phyloP scores from a whole-genome alignment of 2,329 filamentous ascomycete species.

The Fusarium lateritium region DNA sequence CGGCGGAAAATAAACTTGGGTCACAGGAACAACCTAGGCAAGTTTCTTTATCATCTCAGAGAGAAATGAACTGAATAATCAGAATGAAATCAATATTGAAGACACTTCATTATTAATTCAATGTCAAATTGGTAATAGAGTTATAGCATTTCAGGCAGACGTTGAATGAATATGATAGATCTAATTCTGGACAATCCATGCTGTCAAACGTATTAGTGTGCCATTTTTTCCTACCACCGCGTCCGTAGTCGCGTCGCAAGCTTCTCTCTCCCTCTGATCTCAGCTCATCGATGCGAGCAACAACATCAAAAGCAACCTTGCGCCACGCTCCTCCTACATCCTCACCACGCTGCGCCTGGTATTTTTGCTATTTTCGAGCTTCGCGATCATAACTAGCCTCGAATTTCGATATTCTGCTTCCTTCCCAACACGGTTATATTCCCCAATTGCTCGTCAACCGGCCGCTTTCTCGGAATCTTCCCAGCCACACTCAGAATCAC shows the following conservation, averaged over 20 bases:
- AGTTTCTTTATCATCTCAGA: background rate
- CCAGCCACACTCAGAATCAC: constrained; percentile 34
- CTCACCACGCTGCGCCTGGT: constrained; percentile 12
- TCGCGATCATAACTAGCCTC: constrained; percentile 34
- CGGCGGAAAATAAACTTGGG: constrained; percentile 1
- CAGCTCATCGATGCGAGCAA: constrained; percentile 35
- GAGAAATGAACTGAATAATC: background rate
- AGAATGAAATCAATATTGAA: background rate
- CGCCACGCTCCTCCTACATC: constrained; percentile 38
- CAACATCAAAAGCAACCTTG: constrained; percentile 37
- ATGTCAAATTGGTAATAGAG: background rate
- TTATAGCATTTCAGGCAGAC: background rate
- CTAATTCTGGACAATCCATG: background rate
- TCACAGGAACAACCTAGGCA: background rate
- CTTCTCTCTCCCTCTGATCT: constrained; percentile 33
- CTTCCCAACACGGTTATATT: constrained; percentile 9
- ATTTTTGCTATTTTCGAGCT: constrained; percentile 21
- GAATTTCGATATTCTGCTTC: constrained; percentile 15
- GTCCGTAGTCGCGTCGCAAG: constrained; percentile 42
- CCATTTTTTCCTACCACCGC: constrained; percentile 24
- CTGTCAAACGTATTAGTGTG: constrained; percentile 13
- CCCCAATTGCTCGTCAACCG: constrained; percentile 31
- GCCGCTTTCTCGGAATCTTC: constrained; percentile 20
- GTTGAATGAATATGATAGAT: background rate
- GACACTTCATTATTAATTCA: background rate